These are phyloP conservation scores for Mycena albidolilacea DNA, from an alignment of 768 basidiomycete genomes.

Conservation along the genomic window DNA sequence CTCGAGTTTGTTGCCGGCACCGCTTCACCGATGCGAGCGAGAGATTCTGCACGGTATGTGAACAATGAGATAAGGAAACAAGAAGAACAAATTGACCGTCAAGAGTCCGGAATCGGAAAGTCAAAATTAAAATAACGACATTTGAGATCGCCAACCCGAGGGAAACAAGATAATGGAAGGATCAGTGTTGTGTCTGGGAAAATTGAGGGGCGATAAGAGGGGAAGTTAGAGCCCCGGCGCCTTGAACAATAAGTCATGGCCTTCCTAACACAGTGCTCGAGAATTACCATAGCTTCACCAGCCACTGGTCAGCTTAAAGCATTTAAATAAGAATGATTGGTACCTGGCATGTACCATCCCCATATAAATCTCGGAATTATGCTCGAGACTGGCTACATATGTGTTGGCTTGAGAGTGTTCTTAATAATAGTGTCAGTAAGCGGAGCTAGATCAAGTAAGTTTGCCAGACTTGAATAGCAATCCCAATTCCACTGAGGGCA, in stretches of 20 bases:
- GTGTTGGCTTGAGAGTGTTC: slow-evolving; percentile 70
- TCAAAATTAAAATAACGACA: slow-evolving; percentile 39
- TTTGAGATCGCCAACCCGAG: slow-evolving; percentile 67
- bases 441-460: neutral
- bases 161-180: slow-evolving; percentile 73
- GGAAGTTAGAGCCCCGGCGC: slow-evolving; percentile 65
- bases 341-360: slow-evolving; percentile 61
- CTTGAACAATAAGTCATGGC: slow-evolving; percentile 15
- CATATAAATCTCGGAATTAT: slow-evolving; percentile 63
- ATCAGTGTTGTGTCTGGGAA: slow-evolving; percentile 65
- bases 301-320: neutral
- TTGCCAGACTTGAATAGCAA: slow-evolving; percentile 57
- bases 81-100: slow-evolving; percentile 45
- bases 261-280: slow-evolving; percentile 40
- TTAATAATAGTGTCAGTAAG: slow-evolving; percentile 36
- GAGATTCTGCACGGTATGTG: neutral
- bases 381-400: slow-evolving; percentile 62
- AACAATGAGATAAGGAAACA: neutral
- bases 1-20: slow-evolving; percentile 38
- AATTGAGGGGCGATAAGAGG: slow-evolving; percentile 81
- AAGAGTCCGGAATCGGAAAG: slow-evolving; percentile 46
- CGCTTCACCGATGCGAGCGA: slow-evolving; percentile 43
- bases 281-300: slow-evolving; percentile 56
- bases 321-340: neutral
- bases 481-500: slow-evolving; percentile 64